Percentiles rank a stretch among this genome's conserved stretches.
phyloP scores from a whole-genome alignment of 2,329 filamentous ascomycete genomes.

The Stachybotrys chlorohalonatus region DNA sequence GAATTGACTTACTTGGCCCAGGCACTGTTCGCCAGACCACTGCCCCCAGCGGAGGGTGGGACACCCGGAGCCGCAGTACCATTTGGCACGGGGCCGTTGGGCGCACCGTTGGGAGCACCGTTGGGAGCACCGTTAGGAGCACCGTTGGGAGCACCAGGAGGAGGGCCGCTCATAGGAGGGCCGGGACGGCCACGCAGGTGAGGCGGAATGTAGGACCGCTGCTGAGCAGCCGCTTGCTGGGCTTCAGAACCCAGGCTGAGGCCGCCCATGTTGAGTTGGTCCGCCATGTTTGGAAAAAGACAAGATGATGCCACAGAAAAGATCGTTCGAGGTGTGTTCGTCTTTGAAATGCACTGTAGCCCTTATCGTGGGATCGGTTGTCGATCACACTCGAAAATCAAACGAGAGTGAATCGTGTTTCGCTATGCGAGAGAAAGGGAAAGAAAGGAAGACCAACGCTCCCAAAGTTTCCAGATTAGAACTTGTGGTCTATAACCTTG shows the following conservation, averaged over 20 bases:
- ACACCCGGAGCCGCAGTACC: constrained; percentile 7
- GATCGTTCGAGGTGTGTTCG: background rate
- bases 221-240: constrained; percentile 17
- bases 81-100: constrained; percentile 5
- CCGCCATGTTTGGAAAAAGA: constrained; percentile 50
- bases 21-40: constrained; percentile 53
- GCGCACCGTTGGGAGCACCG: constrained; percentile 1
- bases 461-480: constrained; percentile 22
- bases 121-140: constrained; percentile 13
- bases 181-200: constrained; percentile 59
- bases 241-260: constrained; percentile 50
- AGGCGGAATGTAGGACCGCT: constrained; percentile 74
- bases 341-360: background rate
- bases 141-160: constrained; percentile 8
- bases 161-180: constrained; percentile 29
- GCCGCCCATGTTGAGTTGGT: constrained; percentile 75
- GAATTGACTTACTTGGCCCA: constrained; percentile 48
- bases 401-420: constrained; percentile 13
- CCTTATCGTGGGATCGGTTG: constrained; percentile 4
- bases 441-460: constrained; percentile 22
- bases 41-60: constrained; percentile 17
- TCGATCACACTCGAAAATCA: constrained; percentile 19
- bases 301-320: background rate
- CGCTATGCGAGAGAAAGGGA: constrained; percentile 16
- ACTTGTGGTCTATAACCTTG: constrained; percentile 19